These are phyloP conservation scores for Hygrocybe punicea DNA, from an alignment of 768 basidiomycete species.

Conservation along the genomic window DNA sequence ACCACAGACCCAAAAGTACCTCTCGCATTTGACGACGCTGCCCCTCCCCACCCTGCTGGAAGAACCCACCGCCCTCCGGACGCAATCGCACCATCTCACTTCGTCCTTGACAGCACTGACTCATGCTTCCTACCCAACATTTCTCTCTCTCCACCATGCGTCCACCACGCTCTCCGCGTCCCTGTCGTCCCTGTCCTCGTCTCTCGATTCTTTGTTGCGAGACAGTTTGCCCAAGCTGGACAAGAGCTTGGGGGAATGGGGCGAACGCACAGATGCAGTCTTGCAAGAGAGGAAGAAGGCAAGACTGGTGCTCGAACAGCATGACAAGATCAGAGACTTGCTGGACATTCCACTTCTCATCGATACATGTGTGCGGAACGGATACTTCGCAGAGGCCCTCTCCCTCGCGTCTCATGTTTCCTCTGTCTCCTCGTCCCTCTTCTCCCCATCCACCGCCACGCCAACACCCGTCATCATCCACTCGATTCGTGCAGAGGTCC, in stretches of 20 bases:
- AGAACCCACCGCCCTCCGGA: constrained; percentile 73
- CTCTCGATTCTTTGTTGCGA: constrained; percentile 65
- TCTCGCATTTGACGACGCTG: constrained; percentile 61
- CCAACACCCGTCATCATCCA: constrained; percentile 50
- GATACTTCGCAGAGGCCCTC: constrained; percentile 88
- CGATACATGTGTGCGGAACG: constrained; percentile 90
- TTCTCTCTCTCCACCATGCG: constrained; percentile 81
- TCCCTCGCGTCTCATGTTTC: constrained; percentile 74
- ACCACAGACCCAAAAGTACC: constrained; percentile 48
- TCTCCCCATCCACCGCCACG: constrained; percentile 21
- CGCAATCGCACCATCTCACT: constrained; percentile 82
- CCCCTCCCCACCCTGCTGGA: constrained; percentile 64
- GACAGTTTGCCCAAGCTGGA: constrained; percentile 75
- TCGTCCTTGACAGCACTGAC: constrained; percentile 87
- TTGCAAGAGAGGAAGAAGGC: constrained; percentile 73
- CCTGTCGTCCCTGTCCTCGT: constrained; percentile 68
- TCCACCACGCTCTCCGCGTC: constrained; percentile 71
- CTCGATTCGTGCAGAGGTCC: constrained; percentile 64
- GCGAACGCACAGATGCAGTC: constrained; percentile 68
- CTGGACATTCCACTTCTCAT: constrained; percentile 88
- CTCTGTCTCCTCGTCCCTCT: constrained; percentile 41
- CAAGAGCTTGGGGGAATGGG: constrained; percentile 65
- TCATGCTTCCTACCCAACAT: constrained; percentile 87
- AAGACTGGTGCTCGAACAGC: constrained; percentile 84
- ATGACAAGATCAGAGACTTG: constrained; percentile 88